Evolutionary conservation across 495 filamentous ascomycete species (phyloP).

Genomic region (Hyaloscypha finlandica): DNA sequence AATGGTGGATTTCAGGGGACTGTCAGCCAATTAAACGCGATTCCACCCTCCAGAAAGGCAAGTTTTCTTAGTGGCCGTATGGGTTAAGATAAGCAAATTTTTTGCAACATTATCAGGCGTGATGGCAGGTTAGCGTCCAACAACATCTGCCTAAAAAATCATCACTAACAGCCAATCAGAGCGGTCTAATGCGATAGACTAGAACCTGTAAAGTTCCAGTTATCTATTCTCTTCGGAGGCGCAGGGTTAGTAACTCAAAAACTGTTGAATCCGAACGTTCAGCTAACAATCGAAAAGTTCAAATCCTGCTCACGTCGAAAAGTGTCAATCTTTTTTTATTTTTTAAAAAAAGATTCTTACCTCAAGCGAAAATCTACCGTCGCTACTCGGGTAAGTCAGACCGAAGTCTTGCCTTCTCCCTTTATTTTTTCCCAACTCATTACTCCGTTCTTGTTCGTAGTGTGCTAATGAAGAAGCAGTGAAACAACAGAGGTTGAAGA

Average conservation of each 20-base stretch:
- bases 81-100: neutral
- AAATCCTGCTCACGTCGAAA: slow-evolving; percentile 24
- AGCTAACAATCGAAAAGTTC: slow-evolving; percentile 8
- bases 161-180: neutral
- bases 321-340: neutral
- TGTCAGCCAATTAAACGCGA: neutral
- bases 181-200: slow-evolving; percentile 29
- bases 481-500: no score
- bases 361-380: no score
- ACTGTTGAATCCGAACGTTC: no score
- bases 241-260: neutral
- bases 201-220: slow-evolving; percentile 14
- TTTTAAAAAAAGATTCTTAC: neutral
- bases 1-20: no score
- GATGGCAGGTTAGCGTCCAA: neutral
- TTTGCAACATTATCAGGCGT: neutral
- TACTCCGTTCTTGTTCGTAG: no score
- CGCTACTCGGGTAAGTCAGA: no score
- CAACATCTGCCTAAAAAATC: neutral
- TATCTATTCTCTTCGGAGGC: slow-evolving; percentile 33
- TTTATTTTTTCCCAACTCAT: no score
- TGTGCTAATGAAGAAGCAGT: no score
- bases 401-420: no score
- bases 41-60: neutral
- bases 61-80: neutral